Evolutionary conservation across 2,329 filamentous ascomycete genomes (phyloP).

Genomic region (Aspergillus eucalypticola): DNA sequence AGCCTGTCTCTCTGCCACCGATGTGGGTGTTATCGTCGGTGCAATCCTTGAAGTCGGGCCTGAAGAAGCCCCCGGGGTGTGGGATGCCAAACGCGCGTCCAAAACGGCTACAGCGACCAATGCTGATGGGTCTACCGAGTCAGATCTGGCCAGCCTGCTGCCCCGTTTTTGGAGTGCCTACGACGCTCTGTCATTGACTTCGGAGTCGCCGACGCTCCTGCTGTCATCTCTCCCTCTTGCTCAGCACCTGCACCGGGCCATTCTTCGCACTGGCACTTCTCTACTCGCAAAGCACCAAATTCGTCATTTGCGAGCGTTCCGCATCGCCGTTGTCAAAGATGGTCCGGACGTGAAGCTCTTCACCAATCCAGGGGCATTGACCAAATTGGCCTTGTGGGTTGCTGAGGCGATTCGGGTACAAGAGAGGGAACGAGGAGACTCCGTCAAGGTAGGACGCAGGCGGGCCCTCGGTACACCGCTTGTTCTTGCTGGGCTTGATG

Average conservation of each 20-base stretch:
- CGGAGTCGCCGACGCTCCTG: constrained; percentile 52
- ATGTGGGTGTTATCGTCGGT: constrained; percentile 89
- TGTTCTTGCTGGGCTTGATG: constrained; percentile 86
- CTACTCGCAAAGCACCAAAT: constrained; percentile 94
- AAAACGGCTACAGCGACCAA: constrained; percentile 21
- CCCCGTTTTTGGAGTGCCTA: constrained; percentile 61
- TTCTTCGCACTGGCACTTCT: constrained; percentile 87
- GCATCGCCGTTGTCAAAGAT: constrained; percentile 94
- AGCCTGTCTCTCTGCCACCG: constrained; percentile 86
- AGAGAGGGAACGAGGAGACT: constrained; percentile 77
- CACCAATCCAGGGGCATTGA: constrained; percentile 86
- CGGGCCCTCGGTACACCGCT: constrained; percentile 68
- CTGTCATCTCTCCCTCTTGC: constrained; percentile 79
- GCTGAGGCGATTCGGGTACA: constrained; percentile 88
- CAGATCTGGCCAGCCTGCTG: constrained; percentile 36
- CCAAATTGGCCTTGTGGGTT: constrained; percentile 91
- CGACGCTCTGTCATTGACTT: constrained; percentile 54
- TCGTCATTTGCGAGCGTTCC: constrained; percentile 85
- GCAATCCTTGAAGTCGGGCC: constrained; percentile 87
- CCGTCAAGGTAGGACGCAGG: constrained; percentile 50
- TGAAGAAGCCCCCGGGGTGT: constrained; percentile 33
- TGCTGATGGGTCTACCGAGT: constrained; percentile 22
- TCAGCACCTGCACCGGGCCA: constrained; percentile 86
- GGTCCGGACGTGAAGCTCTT: constrained; percentile 90
- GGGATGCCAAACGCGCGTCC: constrained; percentile 34